phyloP scores from a whole-genome alignment of 2,329 filamentous ascomycete genomes.

The Alternaria sp. region DNA sequence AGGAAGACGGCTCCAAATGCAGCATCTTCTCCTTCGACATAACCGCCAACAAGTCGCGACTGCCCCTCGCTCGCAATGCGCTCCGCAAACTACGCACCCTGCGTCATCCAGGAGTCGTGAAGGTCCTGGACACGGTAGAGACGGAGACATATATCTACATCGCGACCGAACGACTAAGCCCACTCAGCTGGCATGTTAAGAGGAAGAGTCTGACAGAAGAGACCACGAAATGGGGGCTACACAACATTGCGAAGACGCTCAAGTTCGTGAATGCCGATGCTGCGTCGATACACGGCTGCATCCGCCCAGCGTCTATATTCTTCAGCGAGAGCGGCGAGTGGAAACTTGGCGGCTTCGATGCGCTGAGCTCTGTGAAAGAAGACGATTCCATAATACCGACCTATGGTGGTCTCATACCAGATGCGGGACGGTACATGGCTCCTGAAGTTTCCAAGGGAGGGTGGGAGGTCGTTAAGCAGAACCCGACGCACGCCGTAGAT shows the following conservation, averaged over 20 bases:
- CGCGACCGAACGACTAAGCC: constrained; percentile 87
- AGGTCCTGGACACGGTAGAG: constrained; percentile 93
- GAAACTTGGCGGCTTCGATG: constrained; percentile 93
- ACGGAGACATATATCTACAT: constrained; percentile 96
- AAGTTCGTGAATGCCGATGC: constrained; percentile 97
- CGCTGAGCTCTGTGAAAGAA: constrained; percentile 93
- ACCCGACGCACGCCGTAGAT: constrained; percentile 81
- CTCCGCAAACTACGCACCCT: constrained; percentile 92
- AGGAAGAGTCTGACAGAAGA: constrained; percentile 86
- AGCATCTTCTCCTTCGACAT: constrained; percentile 98
- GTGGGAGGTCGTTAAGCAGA: constrained; percentile 90
- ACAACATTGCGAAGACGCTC: constrained; percentile 86
- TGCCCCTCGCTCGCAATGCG: constrained; percentile 91
- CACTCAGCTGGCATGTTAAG: constrained; percentile 88
- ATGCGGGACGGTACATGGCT: constrained; percentile 81
- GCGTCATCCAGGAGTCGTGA: constrained; percentile 92
- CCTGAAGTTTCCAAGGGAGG: constrained; percentile 85
- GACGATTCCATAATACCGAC: constrained; percentile 93
- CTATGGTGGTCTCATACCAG: constrained; percentile 85
- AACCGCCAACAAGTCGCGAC: constrained; percentile 75
- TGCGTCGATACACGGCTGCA: constrained; percentile 84
- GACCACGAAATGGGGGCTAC: constrained; percentile 95
- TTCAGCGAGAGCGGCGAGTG: constrained; percentile 97
- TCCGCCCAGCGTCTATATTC: constrained; percentile 86
- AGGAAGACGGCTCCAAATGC: constrained; percentile 94